phyloP scores from a whole-genome alignment of 2,329 filamentous ascomycete genomes.

The Colletotrichum karsti region DNA sequence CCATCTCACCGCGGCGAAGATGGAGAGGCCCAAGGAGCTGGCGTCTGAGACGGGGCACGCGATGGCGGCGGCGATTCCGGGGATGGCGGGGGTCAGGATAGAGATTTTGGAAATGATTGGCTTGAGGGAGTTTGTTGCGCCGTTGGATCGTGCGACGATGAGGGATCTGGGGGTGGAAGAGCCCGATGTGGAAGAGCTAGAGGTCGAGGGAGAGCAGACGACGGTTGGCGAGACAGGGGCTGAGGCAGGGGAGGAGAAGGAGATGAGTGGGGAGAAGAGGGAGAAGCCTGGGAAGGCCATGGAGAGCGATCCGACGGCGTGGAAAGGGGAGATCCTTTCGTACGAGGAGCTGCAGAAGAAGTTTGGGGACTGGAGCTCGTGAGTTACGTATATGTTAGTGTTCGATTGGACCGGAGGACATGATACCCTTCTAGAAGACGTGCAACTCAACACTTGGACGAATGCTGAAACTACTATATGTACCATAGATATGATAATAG shows the following conservation, averaged over 20 bases:
- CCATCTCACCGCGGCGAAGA: slow-evolving; percentile 47
- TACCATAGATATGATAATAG: neutral
- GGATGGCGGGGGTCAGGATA: slow-evolving; percentile 48
- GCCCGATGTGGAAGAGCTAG: neutral
- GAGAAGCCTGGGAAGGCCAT: slow-evolving; percentile 16
- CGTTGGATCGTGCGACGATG: neutral
- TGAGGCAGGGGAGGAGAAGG: neutral
- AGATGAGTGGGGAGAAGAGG: neutral
- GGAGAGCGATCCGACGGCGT: slow-evolving; percentile 30
- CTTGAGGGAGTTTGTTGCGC: slow-evolving; percentile 30
- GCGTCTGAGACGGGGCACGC: no score
- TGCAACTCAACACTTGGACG: neutral
- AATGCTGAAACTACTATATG: neutral
- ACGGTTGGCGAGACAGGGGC: neutral
- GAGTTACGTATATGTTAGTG: slow-evolving; percentile 17
- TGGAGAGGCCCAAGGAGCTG: slow-evolving; percentile 40
- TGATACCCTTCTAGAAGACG: slow-evolving; percentile 20
- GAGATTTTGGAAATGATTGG: slow-evolving; percentile 52
- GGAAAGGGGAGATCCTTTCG: slow-evolving; percentile 42
- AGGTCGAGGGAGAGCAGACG: neutral
- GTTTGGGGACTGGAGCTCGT: slow-evolving; percentile 22
- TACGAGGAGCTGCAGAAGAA: slow-evolving; percentile 42
- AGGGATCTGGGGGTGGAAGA: neutral
- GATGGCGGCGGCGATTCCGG: slow-evolving; percentile 45
- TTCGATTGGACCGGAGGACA: neutral